These are phyloP conservation scores for Boletus insuetus DNA, from an alignment of 768 basidiomycete species.

Conservation along the genomic window DNA sequence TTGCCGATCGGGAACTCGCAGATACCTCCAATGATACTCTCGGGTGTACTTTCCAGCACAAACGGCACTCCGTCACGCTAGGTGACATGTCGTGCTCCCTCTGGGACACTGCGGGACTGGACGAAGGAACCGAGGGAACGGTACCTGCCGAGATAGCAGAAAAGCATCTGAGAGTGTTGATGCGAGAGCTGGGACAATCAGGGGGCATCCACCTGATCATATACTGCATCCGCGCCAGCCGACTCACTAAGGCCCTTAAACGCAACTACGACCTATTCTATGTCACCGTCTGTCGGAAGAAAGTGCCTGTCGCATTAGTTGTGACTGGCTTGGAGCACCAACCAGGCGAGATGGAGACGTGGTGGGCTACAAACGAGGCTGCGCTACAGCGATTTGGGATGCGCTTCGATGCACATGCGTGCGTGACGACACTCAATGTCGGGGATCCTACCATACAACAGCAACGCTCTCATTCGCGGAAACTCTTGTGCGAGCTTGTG, in stretches of 20 bases:
- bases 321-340: constrained; percentile 36
- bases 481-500: neutral
- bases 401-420: constrained; percentile 22
- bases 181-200: neutral
- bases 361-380: constrained; percentile 28
- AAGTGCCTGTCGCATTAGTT: constrained; percentile 36
- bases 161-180: neutral
- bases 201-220: constrained; percentile 8
- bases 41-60: constrained; percentile 5
- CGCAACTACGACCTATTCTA: constrained; percentile 35
- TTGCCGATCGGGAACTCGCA: neutral
- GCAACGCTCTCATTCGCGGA: neutral
- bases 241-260: constrained; percentile 10
- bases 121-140: constrained; percentile 6
- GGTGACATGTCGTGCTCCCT: neutral
- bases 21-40: neutral
- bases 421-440: constrained; percentile 8
- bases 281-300: constrained; percentile 30
- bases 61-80: neutral
- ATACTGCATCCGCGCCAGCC: constrained; percentile 2
- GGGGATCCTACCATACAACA: neutral
- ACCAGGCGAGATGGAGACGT: constrained; percentile 18
- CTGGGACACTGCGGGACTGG: constrained; percentile 8
- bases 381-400: constrained; percentile 27
- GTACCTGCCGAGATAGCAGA: constrained; percentile 6